Evolutionary conservation across 2,329 filamentous ascomycete genomes (phyloP).

Genomic region (Botrytis galanthina): DNA sequence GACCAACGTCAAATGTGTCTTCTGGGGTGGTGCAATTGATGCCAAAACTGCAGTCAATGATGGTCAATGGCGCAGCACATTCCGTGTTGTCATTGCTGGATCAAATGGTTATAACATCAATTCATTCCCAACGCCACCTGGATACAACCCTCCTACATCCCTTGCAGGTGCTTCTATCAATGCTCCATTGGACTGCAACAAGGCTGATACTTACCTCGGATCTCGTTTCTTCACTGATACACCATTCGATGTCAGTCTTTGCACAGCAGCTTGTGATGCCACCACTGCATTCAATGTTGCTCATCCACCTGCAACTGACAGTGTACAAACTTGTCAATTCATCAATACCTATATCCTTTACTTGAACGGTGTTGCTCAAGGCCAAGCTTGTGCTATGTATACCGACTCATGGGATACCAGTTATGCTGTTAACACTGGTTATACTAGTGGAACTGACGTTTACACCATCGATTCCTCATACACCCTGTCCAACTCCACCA

Average conservation of each 20-base stretch:
- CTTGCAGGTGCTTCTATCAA: not conserved
- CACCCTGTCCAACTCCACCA: not conserved
- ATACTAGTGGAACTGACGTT: not conserved
- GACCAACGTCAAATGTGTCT: slow-evolving; percentile 40
- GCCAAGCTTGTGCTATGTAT: slow-evolving; percentile 9
- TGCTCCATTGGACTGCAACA: slow-evolving; percentile 9
- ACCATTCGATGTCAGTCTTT: slow-evolving; percentile 7
- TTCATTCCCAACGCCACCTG: slow-evolving; percentile 24
- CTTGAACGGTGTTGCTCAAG: slow-evolving; percentile 8
- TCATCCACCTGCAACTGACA: not conserved
- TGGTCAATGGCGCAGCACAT: slow-evolving; percentile 37
- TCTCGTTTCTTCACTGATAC: slow-evolving; percentile 12
- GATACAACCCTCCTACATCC: not conserved
- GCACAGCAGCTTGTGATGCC: slow-evolving; percentile 12
- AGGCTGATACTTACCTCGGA: slow-evolving; percentile 1
- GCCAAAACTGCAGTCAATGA: slow-evolving; percentile 36
- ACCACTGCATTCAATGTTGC: slow-evolving; percentile 4
- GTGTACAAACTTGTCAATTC: slow-evolving; percentile 9
- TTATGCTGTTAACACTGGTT: slow-evolving; percentile 8
- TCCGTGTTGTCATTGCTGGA: slow-evolving; percentile 45
- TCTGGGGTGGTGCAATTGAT: slow-evolving; percentile 38
- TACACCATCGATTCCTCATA: slow-evolving; percentile 7
- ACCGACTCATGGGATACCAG: slow-evolving; percentile 4
- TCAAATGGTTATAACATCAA: slow-evolving; percentile 42
- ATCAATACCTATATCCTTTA: slow-evolving; percentile 14